A percentile compares a stretch with the other conserved stretches of the same genome.
phyloP scores from a whole-genome alignment of 148 eudicot genomes.

The Euryodendron excelsum region DNA sequence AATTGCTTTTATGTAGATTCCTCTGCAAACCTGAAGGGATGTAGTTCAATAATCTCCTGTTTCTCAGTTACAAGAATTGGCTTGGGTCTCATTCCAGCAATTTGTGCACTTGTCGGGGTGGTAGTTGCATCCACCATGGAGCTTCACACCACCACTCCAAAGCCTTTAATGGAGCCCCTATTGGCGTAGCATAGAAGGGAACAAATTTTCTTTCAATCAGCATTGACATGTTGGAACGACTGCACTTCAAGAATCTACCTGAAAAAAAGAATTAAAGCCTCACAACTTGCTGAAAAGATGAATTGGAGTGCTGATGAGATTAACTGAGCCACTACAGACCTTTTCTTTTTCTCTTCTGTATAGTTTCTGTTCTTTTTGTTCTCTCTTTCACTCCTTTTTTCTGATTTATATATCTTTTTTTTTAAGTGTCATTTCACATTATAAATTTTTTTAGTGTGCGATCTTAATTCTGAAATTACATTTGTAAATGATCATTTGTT shows the following conservation, averaged over 20 bases:
- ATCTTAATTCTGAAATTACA: background rate
- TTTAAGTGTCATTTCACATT: background rate
- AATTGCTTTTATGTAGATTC: slow-evolving; percentile 39
- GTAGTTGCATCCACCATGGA: slow-evolving; percentile 56
- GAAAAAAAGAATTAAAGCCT: no score
- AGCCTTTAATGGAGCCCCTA: slow-evolving; percentile 47
- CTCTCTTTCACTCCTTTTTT: no score
- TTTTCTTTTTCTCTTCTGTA: background rate
- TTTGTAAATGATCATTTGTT: background rate
- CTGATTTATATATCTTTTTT: no score
- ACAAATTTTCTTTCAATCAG: background rate
- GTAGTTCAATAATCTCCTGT: slow-evolving; percentile 22
- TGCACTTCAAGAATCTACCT: background rate
- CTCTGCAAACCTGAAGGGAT: slow-evolving; percentile 33
- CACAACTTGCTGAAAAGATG: background rate
- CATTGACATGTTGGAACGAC: background rate
- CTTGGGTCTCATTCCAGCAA: slow-evolving; percentile 70
- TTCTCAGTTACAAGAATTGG: slow-evolving; percentile 58
- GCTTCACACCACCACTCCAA: slow-evolving; percentile 37
- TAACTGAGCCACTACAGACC: background rate
- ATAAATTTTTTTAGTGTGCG: background rate
- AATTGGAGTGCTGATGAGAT: background rate
- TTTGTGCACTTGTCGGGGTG: slow-evolving; percentile 58
- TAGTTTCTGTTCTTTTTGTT: background rate
- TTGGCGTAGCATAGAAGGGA: slow-evolving; percentile 32